Evolutionary conservation across 1,284 basidiomycete species (phyloP).

Genomic region (Trichosporon faecale): DNA sequence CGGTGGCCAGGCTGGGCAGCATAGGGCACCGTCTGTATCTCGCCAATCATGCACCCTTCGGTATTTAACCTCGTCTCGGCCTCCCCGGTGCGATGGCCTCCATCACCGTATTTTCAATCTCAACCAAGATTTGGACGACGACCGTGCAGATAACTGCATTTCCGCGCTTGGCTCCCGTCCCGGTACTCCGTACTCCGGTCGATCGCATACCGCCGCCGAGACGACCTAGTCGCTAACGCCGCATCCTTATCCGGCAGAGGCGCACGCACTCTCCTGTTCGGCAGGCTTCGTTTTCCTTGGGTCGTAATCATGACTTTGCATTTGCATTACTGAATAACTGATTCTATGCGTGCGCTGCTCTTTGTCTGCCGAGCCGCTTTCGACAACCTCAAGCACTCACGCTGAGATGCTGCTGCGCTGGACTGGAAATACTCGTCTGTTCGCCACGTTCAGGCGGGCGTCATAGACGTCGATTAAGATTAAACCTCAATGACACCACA

Average conservation of each 20-base stretch:
- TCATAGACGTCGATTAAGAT: too few relatives aligned
- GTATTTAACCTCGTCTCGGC: background rate
- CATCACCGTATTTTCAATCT: too few relatives aligned
- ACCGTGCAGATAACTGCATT: background rate
- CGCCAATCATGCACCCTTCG: background rate
- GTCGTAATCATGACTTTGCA: background rate
- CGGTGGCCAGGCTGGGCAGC: background rate
- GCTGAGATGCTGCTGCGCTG: too few relatives aligned
- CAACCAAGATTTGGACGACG: background rate
- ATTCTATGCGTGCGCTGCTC: background rate
- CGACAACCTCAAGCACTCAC: too few relatives aligned
- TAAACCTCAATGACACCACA: slow-evolving; percentile 43
- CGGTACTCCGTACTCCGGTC: background rate
- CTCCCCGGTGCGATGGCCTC: background rate
- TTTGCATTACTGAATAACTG: background rate
- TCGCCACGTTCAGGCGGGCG: too few relatives aligned
- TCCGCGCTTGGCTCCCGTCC: background rate
- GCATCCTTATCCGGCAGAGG: background rate
- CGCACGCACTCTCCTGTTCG: too few relatives aligned
- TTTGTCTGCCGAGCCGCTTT: too few relatives aligned
- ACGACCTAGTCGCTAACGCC: background rate
- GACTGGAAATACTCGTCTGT: too few relatives aligned
- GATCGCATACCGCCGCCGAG: background rate
- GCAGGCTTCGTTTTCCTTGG: too few relatives aligned
- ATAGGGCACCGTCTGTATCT: background rate